phyloP scores from a whole-genome alignment of 305 asterid species.

The Petunia hybrid region DNA sequence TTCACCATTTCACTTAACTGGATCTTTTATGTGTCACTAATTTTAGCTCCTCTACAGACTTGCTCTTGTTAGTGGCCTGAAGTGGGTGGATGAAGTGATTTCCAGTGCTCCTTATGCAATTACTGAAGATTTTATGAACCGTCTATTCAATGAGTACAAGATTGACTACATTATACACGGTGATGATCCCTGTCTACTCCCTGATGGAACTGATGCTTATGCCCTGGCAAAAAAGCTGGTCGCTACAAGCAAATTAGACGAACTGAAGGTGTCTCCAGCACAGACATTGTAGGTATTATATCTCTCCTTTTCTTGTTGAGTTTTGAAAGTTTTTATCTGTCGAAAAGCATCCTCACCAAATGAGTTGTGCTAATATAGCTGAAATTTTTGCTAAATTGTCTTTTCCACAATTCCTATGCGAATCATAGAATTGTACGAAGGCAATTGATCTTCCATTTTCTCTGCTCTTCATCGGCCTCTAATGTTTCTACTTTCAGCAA shows the following conservation, averaged over 20 bases:
- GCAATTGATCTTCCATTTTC: constrained; percentile 1
- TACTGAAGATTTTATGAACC: constrained; percentile 85
- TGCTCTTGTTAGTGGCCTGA: constrained; percentile 90
- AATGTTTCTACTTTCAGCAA: background rate
- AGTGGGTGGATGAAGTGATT: constrained; percentile 98
- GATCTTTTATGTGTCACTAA: constrained; percentile 39
- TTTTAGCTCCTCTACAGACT: constrained; percentile 57
- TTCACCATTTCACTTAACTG: background rate
- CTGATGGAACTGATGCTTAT: constrained; percentile 96
- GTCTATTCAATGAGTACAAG: constrained; percentile 80
- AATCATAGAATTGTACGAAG: background rate
- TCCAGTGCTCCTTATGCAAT: constrained; percentile 89
- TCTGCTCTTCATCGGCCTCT: background rate
- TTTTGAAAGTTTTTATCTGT: constrained; percentile 17
- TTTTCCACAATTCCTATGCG: background rate
- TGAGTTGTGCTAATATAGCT: background rate
- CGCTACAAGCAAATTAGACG: constrained; percentile 97
- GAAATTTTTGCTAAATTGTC: background rate
- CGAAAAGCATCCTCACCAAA: constrained; percentile 20
- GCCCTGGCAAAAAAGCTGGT: constrained; percentile 94
- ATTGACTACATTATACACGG: constrained; percentile 93
- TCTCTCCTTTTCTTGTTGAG: constrained; percentile 40
- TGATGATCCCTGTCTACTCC: constrained; percentile 96
- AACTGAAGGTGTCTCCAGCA: constrained; percentile 97
- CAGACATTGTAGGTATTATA: constrained; percentile 93